Evolutionary conservation across 306 rosid genomes (phyloP), one percentile per base, ranked within the genome.

Genomic region (Quillaja saponaria): DNA sequence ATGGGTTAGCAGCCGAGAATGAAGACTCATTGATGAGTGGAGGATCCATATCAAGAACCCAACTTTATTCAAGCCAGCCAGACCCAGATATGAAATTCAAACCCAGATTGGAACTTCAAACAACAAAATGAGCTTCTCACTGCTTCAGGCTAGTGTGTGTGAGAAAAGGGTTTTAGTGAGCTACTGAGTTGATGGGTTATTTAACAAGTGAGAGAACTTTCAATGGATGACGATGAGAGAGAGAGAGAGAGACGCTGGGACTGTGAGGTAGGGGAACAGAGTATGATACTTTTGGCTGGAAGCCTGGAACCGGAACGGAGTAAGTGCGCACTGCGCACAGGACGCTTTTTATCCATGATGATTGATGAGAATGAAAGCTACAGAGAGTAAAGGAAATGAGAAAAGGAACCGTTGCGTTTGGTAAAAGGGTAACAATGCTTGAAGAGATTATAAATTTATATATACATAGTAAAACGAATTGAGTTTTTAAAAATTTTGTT

Each of bases 1-100:
- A 80, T 14, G 86, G 89, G 58, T 91, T 85, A 3, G 89, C 78
- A 1, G 88, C 76, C 13, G 96, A 86, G 84, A 86, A 92, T 34
- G 90, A 81, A 5, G 90, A 80, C 51, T 88, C 96, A 62, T 78
- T 79, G 55, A 92, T 55, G 9, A 92, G 69, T 1, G 89, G 85
- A 66, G 85, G 84, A 54, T 92, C 99, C 99, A 92, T 91, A 74
- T 12, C 34, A 20, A 72, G 34, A 46, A 33, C 58, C 63, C 41
- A 34, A 60, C 49, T 34, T 67, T 63, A 75, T 74, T 42, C 78
- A 77, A 52, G 11, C 10, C 11, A 34, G 5, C 4, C 14, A 13
- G 16, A 4, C 20, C 51, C 51, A 46, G 17, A 46, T 46, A 25
- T 46, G 51, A 46, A 20, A 16, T 16, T 14, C 35, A 44, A 31